Evolutionary conservation across 495 filamentous ascomycete genomes (phyloP).

Genomic region (Hyphodiscus hymeniophilus): DNA sequence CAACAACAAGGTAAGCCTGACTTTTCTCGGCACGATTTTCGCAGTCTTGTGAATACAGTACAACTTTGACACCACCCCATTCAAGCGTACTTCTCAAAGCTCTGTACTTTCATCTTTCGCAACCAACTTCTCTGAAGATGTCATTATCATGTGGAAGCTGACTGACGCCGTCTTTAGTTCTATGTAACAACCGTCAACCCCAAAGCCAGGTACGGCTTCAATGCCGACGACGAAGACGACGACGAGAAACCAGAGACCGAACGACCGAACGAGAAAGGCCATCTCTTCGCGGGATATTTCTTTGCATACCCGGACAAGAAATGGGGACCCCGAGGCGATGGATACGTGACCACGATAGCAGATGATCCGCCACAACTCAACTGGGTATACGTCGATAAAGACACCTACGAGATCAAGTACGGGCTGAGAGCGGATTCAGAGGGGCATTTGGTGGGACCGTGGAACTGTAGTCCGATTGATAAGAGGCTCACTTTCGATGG

Average conservation of each 20-base stretch:
- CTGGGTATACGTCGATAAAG: constrained; percentile 56
- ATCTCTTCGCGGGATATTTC: constrained; percentile 53
- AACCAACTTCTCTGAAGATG: too few species aligned
- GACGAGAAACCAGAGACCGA: too few species aligned
- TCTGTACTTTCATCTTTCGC: too few species aligned
- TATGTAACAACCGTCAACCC: constrained; percentile 19
- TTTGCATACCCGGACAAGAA: constrained; percentile 50
- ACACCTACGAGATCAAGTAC: constrained; percentile 45
- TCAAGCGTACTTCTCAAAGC: too few species aligned
- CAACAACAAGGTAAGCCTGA: constrained; percentile 29
- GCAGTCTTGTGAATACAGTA: too few species aligned
- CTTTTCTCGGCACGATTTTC: too few species aligned
- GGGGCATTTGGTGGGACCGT: constrained; percentile 44
- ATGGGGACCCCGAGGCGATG: constrained; percentile 32
- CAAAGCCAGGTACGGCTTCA: constrained; percentile 26
- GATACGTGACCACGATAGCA: constrained; percentile 47
- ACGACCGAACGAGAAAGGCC: constrained; percentile 31
- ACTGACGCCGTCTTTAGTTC: constrained; percentile 13
- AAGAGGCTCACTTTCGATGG: constrained; percentile 43
- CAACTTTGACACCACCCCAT: too few species aligned
- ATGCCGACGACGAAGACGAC: constrained; percentile 28
- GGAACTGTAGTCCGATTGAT: constrained; percentile 49
- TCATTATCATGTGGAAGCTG: too few species aligned
- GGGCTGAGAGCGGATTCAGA: constrained; percentile 36
- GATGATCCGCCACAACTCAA: constrained; percentile 55